Evolutionary conservation across 257 asterid species (phyloP).

Genomic region (Thymus mandschuricus): DNA sequence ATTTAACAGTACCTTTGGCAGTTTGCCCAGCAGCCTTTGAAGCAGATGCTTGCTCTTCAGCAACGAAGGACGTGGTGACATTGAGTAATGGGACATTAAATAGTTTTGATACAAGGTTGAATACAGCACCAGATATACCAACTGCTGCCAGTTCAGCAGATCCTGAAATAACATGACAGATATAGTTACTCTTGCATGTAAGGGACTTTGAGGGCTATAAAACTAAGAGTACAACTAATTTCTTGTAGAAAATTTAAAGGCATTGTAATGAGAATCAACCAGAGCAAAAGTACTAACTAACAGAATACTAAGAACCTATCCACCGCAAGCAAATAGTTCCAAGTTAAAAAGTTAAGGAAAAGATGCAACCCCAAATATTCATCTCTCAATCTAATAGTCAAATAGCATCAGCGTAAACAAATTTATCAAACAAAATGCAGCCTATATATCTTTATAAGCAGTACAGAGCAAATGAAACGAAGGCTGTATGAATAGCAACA

Average conservation of each 20-base stretch:
- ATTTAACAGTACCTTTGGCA: slow-evolving; percentile 41
- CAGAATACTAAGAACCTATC: background rate
- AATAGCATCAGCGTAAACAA: slow-evolving; percentile 6
- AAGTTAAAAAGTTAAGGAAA: background rate
- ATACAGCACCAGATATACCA: slow-evolving; percentile 90
- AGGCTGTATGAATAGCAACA: background rate
- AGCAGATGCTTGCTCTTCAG: slow-evolving; percentile 87
- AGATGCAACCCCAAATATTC: slow-evolving; percentile 10
- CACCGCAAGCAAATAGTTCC: background rate
- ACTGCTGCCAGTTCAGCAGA: slow-evolving; percentile 95
- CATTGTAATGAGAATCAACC: slow-evolving; percentile 6
- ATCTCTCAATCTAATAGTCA: slow-evolving; percentile 17
- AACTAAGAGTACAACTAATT: slow-evolving; percentile 1
- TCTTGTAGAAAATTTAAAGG: background rate
- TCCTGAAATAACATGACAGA: slow-evolving; percentile 52
- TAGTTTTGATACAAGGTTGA: slow-evolving; percentile 84
- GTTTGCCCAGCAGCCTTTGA: slow-evolving; percentile 40
- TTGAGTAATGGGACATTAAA: slow-evolving; percentile 96
- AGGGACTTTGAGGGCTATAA: background rate
- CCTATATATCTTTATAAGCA: background rate
- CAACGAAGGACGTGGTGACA: slow-evolving; percentile 92
- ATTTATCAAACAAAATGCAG: background rate
- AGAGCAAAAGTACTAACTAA: background rate
- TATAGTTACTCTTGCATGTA: slow-evolving; percentile 15
- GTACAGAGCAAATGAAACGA: slow-evolving; percentile 2